Evolutionary conservation across 495 filamentous ascomycete genomes (phyloP).

Genomic region (Baudoinia panamericana): DNA sequence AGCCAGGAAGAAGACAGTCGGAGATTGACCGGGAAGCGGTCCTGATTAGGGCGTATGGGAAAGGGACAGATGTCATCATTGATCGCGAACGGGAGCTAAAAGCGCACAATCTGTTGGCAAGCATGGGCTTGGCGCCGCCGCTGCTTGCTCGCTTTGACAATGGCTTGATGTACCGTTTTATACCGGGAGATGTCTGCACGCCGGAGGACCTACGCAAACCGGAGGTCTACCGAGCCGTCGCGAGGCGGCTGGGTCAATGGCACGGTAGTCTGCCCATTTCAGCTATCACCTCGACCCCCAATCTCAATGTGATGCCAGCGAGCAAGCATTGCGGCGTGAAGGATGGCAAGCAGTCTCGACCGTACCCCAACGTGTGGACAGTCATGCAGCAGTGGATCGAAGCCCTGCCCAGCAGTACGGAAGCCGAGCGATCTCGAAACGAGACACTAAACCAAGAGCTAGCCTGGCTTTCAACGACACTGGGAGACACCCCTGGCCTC

Average conservation of each 20-base stretch:
- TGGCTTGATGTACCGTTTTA: conserved; percentile 86
- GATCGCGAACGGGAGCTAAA: conserved; percentile 77
- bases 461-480: conserved; percentile 47
- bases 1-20: conserved; percentile 58
- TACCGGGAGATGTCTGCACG: conserved; percentile 63
- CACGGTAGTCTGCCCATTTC: conserved; percentile 59
- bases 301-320: conserved; percentile 1
- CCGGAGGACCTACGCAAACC: conserved; percentile 57
- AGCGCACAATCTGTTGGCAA: conserved; percentile 63
- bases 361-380: conserved; percentile 71
- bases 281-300: conserved; percentile 23
- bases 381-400: conserved; percentile 91
- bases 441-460: conserved; percentile 59
- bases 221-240: conserved; percentile 71
- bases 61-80: conserved; percentile 88
- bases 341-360: conserved; percentile 18
- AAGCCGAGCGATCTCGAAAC: conserved; percentile 51
- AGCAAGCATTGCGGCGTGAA: conserved; percentile 7
- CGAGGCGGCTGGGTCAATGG: conserved; percentile 76
- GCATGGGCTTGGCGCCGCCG: conserved; percentile 65
- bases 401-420: conserved; percentile 61
- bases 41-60: conserved; percentile 84
- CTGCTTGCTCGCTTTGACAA: conserved; percentile 91
- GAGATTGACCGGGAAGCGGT: conserved; percentile 77
- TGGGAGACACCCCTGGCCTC: conserved; percentile 61